phyloP scores from a whole-genome alignment of 805 yeast genomes.

The Dipodascopsis tothii region DNA sequence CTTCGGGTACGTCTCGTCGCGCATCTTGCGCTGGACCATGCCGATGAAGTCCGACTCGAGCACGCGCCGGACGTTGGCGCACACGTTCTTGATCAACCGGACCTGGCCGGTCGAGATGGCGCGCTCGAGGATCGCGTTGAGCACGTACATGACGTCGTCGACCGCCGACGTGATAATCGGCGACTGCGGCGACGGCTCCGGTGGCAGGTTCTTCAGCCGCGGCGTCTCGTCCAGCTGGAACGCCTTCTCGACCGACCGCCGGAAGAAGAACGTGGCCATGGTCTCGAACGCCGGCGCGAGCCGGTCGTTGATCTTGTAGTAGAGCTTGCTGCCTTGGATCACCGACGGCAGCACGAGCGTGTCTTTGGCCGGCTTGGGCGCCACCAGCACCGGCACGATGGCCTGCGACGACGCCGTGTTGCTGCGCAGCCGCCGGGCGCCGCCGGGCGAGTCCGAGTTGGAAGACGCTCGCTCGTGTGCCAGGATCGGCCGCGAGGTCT shows the following conservation, averaged over 20 bases:
- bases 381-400: neutral
- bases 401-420: neutral
- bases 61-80: constrained; percentile 50
- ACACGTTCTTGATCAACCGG: constrained; percentile 45
- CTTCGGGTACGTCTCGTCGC: constrained; percentile 37
- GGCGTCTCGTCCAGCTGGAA: constrained; percentile 74
- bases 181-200: constrained; percentile 42
- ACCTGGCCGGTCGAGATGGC: constrained; percentile 66
- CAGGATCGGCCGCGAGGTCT: too few relatives aligned
- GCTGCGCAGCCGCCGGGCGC: neutral
- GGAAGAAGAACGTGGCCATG: constrained; percentile 57
- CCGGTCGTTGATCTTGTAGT: constrained; percentile 46
- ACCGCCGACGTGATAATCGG: constrained; percentile 62
- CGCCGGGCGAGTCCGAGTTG: neutral
- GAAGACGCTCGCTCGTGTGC: neutral
- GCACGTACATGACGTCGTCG: constrained; percentile 72
- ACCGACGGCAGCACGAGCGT: constrained; percentile 41
- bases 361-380: neutral
- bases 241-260: constrained; percentile 76
- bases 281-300: constrained; percentile 57
- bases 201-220: constrained; percentile 37
- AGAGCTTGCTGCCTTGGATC: constrained; percentile 47
- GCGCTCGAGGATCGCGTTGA: constrained; percentile 60
- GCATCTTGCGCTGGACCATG: constrained; percentile 44
- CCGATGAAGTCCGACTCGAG: constrained; percentile 58